phyloP scores from a whole-genome alignment of 495 filamentous ascomycete species.

The Clohesyomyces aquaticus region DNA sequence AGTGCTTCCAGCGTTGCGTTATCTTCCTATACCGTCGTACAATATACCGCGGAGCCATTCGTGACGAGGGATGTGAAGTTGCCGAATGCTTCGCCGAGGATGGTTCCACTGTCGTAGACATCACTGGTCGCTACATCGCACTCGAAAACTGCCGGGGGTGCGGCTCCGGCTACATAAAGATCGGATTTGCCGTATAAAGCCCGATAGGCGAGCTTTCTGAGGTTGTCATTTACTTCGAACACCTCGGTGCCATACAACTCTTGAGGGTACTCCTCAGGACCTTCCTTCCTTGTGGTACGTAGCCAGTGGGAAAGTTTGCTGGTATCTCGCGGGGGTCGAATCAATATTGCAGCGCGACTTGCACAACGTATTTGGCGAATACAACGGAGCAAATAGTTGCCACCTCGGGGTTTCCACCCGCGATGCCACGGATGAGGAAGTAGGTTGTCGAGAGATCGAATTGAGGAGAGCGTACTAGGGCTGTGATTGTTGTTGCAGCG shows the following conservation, averaged over 20 bases:
- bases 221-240: slow-evolving; percentile 68
- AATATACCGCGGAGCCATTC: no score
- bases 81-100: no score
- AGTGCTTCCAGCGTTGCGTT: no score
- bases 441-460: slow-evolving; percentile 72
- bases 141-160: no score
- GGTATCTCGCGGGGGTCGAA: slow-evolving; percentile 73
- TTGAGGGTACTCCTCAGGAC: slow-evolving; percentile 62
- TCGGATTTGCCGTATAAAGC: no score
- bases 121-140: no score
- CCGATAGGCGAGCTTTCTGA: slow-evolving; percentile 62
- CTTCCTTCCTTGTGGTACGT: slow-evolving; percentile 63
- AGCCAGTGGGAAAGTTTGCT: slow-evolving; percentile 65
- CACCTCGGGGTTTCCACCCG: slow-evolving; percentile 69
- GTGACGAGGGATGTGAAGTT: no score
- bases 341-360: slow-evolving; percentile 75
- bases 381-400: slow-evolving; percentile 65
- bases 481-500: slow-evolving; percentile 64
- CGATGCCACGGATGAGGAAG: slow-evolving; percentile 73
- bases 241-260: slow-evolving; percentile 77
- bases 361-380: slow-evolving; percentile 69
- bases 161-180: no score
- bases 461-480: slow-evolving; percentile 60
- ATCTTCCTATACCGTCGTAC: no score
- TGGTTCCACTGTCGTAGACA: no score